These are phyloP conservation scores for Taxillus chinensis DNA, from an alignment of 164 flowering plant species.

Conservation along the genomic window DNA sequence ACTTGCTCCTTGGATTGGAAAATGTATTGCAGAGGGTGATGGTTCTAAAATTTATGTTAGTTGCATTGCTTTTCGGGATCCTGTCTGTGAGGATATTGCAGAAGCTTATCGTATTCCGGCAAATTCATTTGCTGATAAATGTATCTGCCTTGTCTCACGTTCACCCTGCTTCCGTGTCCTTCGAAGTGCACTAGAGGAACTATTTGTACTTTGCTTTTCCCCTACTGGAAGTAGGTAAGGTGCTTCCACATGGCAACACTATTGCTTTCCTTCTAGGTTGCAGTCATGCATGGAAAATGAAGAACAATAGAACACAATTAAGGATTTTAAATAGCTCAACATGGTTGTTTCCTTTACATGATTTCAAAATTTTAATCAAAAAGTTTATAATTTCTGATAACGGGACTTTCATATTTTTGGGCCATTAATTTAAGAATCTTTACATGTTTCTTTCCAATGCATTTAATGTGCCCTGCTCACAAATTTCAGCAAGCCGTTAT, in stretches of 20 bases:
- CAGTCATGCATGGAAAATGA: too few species aligned
- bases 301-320: too few species aligned
- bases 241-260: background rate
- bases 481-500: constrained; percentile 88
- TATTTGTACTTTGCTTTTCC: constrained; percentile 79
- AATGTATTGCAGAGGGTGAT: constrained; percentile 76
- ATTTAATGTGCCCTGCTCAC: constrained; percentile 15
- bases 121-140: constrained; percentile 94
- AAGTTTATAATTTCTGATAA: too few species aligned
- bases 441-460: constrained; percentile 3
- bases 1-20: too few species aligned
- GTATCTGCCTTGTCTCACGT: constrained; percentile 92
- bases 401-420: too few species aligned
- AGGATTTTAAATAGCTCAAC: background rate
- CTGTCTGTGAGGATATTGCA: constrained; percentile 84
- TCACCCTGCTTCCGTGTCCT: constrained; percentile 74
- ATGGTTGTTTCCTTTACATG: background rate
- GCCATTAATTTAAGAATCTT: background rate
- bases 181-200: constrained; percentile 70
- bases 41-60: constrained; percentile 96
- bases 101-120: constrained; percentile 84
- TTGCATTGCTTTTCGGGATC: constrained; percentile 97
- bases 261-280: too few species aligned
- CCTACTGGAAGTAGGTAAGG: constrained; percentile 74
- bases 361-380: too few species aligned